These are phyloP conservation scores for Xerocomus potaroensis DNA, from an alignment of 768 basidiomycete genomes.

Conservation along the genomic window DNA sequence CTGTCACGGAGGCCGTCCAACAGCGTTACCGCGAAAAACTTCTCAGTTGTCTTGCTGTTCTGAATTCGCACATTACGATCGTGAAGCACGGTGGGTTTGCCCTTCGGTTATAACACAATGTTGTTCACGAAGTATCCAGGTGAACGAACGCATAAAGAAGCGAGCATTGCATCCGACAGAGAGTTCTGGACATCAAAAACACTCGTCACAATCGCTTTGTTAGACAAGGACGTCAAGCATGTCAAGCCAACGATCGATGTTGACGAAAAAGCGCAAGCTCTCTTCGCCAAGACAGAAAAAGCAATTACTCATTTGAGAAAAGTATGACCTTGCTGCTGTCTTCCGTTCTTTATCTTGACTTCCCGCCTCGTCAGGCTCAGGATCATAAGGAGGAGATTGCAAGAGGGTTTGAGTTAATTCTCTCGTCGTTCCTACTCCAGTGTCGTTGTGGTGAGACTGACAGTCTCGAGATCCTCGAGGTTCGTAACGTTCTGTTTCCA, in stretches of 20 bases:
- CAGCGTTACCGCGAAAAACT: conserved; percentile 65
- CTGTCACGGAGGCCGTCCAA: conserved; percentile 70
- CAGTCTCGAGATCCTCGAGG: conserved; percentile 62
- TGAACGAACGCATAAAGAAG: conserved; percentile 50
- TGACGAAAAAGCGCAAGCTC: conserved; percentile 51
- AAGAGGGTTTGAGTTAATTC: conserved; percentile 65
- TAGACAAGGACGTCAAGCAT: conserved; percentile 72
- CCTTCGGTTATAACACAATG: neutral
- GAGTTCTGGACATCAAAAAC: conserved; percentile 76
- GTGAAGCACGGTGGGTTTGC: conserved; percentile 47
- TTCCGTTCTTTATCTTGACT: neutral
- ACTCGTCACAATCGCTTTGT: conserved; percentile 46
- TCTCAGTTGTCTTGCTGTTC: conserved; percentile 67
- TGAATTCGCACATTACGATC: conserved; percentile 53
- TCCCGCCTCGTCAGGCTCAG: conserved; percentile 4
- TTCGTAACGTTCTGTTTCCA: conserved; percentile 24
- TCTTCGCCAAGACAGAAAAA: conserved; percentile 44
- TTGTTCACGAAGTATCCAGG: conserved; percentile 18
- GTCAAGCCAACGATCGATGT: conserved; percentile 46
- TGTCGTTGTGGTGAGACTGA: conserved; percentile 64
- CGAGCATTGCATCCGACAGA: conserved; percentile 65
- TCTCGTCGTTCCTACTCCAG: conserved; percentile 67
- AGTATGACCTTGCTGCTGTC: conserved; percentile 30
- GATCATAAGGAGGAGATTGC: conserved; percentile 31
- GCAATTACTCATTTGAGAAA: conserved; percentile 39